Evolutionary conservation across 139 green algal genomes (phyloP), one percentile per base, ranked within the genome.

Genomic region (Coelastrella sp.): DNA sequence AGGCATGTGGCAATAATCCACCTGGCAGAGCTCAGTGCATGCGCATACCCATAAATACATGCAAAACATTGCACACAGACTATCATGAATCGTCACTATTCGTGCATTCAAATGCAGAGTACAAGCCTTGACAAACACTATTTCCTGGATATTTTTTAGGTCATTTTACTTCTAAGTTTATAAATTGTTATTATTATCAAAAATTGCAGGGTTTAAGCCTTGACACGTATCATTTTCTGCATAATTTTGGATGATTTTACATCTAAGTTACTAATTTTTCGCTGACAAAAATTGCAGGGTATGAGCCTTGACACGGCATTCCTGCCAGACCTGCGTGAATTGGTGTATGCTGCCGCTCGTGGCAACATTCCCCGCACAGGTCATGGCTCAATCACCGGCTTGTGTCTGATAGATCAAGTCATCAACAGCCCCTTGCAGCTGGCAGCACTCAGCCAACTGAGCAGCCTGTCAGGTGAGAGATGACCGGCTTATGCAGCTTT

Each of bases 381-480:
- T 7, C 73, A 73, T 19, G 85, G 85, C 1, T 58, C 85, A 25
- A 58, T 83, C 19, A 90, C 85, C 8, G 74, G 58, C n/a, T n/a
- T 90, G 72, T 90, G 74, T 58, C n/a, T 90, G 85, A 14, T 90
- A 24, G 85, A 90, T 80, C 85, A 90, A 24, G 25, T 66, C 6
- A 35, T 90, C 0, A 49, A 35, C 49, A 68, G 73, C 8, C n/a
- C 73, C 12, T 22, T 60, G 10, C 85, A 90, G 12, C 58, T 90
- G 58, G 73, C 73, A 57, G 56, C 73, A 19, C 74, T 90, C 14
- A 76, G 56, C 7, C 73, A 84, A 11, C 58, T 90, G 12, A 84
- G 59, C 73, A 84, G 74, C 17, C n/a, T 90, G 8, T 49, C 58
- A 75, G 85, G 73, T 83, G 65, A 80, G 83, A 20, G 35, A 24